Conservation (phyloP, 1,284 basidiomycete species). For the Cystobasidiaceae sp. region DNA sequence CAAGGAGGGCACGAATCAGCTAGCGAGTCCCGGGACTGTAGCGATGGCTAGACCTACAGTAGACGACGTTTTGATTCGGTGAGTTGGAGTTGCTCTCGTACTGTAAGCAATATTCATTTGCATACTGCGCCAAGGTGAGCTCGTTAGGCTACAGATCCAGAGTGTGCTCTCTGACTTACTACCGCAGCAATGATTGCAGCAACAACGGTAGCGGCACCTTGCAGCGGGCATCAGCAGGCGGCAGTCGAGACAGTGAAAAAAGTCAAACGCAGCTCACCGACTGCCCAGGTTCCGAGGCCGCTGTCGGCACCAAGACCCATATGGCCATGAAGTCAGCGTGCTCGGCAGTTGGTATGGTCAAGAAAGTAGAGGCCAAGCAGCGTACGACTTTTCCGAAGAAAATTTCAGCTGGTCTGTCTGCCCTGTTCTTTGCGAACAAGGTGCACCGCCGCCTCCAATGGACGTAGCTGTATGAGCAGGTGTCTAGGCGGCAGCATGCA, state of each 20-base stretch:
- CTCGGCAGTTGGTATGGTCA: too few species aligned
- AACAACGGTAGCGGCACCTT: not conserved
- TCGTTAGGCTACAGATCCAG: too few species aligned
- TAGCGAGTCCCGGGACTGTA: not conserved
- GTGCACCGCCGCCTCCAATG: too few species aligned
- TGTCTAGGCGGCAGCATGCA: too few species aligned
- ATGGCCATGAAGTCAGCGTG: not conserved
- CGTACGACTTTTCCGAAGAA: too few species aligned
- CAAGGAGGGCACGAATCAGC: not conserved
- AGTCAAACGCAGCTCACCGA: too few species aligned
- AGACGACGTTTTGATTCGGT: slow-evolving; percentile 1
- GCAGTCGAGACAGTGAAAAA: too few species aligned
- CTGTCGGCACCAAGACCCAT: slow-evolving; percentile 14
- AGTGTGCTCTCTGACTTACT: not conserved
- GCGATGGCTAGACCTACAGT: not conserved
- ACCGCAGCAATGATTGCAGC: not conserved
- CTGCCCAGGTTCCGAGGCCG: slow-evolving; percentile 5
- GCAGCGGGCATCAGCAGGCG: too few species aligned
- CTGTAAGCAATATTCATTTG: not conserved
- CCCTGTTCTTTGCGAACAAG: too few species aligned
- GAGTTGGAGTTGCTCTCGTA: not conserved
- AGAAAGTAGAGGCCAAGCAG: too few species aligned
- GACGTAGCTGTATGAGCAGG: too few species aligned
- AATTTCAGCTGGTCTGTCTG: too few species aligned
- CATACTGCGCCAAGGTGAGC: not conserved